Percentiles rank a stretch among this genome's conserved stretches.
These are phyloP conservation scores for Colletotrichum abscissum DNA, from an alignment of 2,329 filamentous ascomycete genomes.

Conservation along the genomic window DNA sequence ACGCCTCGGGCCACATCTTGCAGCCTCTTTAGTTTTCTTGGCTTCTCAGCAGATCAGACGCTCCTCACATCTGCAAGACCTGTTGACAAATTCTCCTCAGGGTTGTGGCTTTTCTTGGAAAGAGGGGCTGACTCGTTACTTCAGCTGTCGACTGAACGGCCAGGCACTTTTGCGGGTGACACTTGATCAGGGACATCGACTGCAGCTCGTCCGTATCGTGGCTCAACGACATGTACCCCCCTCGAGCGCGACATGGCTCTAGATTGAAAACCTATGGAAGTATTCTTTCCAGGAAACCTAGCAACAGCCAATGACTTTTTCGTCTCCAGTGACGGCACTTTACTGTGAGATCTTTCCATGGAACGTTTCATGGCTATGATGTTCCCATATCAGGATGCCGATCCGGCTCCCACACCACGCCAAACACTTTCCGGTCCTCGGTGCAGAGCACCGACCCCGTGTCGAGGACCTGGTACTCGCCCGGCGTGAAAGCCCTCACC, in stretches of 20 bases:
- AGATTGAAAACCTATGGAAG: neutral
- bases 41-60: neutral
- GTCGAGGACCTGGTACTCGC: constrained; percentile 88
- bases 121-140: neutral
- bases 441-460: constrained; percentile 85
- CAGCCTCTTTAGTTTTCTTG: neutral
- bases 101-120: neutral
- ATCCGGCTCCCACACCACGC: constrained; percentile 73
- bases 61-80: neutral
- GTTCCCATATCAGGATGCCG: neutral
- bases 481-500: constrained; percentile 81
- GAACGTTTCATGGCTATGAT: neutral
- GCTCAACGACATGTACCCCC: neutral
- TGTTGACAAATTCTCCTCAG: constrained; percentile 7
- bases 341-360: neutral
- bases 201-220: neutral
- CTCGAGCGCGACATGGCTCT: neutral
- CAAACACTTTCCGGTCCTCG: constrained; percentile 79
- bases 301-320: neutral
- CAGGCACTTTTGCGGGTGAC: constrained; percentile 7
- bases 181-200: constrained; percentile 18
- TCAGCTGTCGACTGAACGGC: neutral
- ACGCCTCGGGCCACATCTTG: neutral
- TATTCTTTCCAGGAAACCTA: neutral
- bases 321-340: neutral